These are phyloP conservation scores for Cronartium ribicola DNA, from an alignment of 1,284 basidiomycete species.

Conservation along the genomic window DNA sequence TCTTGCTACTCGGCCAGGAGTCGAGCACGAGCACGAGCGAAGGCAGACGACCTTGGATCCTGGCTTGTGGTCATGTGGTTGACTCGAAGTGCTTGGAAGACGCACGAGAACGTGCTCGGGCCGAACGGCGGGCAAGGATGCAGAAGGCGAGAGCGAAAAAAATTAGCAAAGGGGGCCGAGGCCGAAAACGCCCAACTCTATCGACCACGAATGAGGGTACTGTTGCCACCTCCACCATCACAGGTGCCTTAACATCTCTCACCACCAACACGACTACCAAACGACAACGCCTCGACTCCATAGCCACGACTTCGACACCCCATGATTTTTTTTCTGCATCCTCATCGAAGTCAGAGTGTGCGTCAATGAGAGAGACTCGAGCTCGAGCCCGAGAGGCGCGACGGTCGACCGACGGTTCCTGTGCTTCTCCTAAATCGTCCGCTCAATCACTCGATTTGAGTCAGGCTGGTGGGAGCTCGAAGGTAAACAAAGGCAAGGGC, in stretches of 20 bases:
- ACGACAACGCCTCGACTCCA: no score
- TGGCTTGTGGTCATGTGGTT: slow-evolving; percentile 41
- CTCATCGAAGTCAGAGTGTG: not conserved
- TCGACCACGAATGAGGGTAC: not conserved
- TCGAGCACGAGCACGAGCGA: not conserved
- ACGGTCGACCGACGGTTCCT: slow-evolving; percentile 12
- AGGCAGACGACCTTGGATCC: slow-evolving; percentile 36
- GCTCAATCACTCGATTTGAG: no score
- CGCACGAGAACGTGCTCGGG: slow-evolving; percentile 11
- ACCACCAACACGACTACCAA: no score
- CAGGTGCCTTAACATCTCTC: no score
- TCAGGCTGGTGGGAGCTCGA: not conserved
- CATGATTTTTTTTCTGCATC: no score
- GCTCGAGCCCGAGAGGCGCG: slow-evolving; percentile 28
- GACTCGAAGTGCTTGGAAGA: slow-evolving; percentile 32
- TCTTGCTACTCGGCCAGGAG: slow-evolving; percentile 20
- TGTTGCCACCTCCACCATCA: no score
- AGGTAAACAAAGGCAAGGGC: slow-evolving; percentile 16
- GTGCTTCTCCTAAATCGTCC: not conserved
- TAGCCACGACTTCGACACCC: no score
- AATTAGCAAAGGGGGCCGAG: not conserved
- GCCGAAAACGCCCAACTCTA: slow-evolving; percentile 7
- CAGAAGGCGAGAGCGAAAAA: not conserved
- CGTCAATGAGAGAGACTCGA: slow-evolving; percentile 8
- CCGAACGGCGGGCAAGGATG: not conserved